Conservation (phyloP, 2,329 filamentous ascomycete genomes). For the Pseudogymnoascus sp. region DNA sequence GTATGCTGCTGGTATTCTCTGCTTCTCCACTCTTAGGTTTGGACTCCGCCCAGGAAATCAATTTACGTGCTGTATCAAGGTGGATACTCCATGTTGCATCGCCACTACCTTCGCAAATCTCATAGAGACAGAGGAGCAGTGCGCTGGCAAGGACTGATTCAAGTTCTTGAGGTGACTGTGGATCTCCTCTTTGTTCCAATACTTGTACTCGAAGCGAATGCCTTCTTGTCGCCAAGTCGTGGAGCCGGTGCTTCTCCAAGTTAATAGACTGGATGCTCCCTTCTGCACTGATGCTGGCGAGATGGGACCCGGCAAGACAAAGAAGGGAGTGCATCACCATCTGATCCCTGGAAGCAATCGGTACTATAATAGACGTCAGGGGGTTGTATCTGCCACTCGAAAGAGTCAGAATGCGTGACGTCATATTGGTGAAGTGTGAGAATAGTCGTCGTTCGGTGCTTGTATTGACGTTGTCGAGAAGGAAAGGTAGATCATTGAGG, state of each 20-base stretch:
- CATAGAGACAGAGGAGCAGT: slow-evolving; percentile 19
- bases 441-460: slow-evolving; percentile 16
- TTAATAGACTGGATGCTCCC: slow-evolving; percentile 2
- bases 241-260: slow-evolving; percentile 14
- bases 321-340: slow-evolving; percentile 18
- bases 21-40: too few species aligned
- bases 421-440: slow-evolving; percentile 16
- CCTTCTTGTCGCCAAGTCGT: slow-evolving; percentile 10
- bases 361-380: slow-evolving; percentile 16
- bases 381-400: slow-evolving; percentile 13
- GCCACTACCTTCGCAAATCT: slow-evolving; percentile 18
- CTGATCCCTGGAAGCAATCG: slow-evolving; percentile 16
- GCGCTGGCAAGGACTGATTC: slow-evolving; percentile 15
- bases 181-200: neutral
- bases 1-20: neutral
- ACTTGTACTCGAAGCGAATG: slow-evolving; percentile 13
- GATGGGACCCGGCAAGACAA: slow-evolving; percentile 18
- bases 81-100: slow-evolving; percentile 13
- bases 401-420: slow-evolving; percentile 16
- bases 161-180: too few species aligned
- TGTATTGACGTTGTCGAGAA: slow-evolving; percentile 17
- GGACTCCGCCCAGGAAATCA: neutral
- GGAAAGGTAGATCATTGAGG: slow-evolving; percentile 12
- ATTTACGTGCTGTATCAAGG: slow-evolving; percentile 16
- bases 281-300: slow-evolving; percentile 11